Percentiles rank a stretch among this genome's conserved stretches.
phyloP scores from a whole-genome alignment of 2,329 filamentous ascomycete genomes.

The Lecanicillium sp. region DNA sequence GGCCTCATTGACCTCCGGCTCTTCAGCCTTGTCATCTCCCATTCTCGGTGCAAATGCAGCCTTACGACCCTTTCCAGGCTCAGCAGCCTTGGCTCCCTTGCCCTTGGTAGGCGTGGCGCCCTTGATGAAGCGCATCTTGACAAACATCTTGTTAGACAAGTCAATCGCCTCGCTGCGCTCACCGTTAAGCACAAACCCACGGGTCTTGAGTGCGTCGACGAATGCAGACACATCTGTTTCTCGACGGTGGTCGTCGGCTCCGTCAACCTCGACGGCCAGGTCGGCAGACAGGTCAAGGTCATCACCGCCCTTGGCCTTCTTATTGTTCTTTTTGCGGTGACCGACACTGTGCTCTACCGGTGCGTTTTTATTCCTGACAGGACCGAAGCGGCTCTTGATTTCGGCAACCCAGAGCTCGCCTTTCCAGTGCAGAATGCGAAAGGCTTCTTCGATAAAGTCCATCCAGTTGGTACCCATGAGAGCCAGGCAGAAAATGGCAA shows the following conservation, averaged over 20 bases:
- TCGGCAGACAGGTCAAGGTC: conserved; percentile 44
- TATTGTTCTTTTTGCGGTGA: conserved; percentile 48
- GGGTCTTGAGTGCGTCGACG: conserved; percentile 68
- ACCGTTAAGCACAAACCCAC: conserved; percentile 77
- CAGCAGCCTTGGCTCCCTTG: conserved; percentile 56
- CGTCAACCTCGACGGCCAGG: conserved; percentile 64
- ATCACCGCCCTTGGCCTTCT: conserved; percentile 40
- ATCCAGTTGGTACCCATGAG: conserved; percentile 99
- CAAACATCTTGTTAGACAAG: conserved; percentile 94
- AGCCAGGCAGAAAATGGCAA: conserved; percentile 91
- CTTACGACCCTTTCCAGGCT: conserved; percentile 43
- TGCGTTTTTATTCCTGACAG: conserved; percentile 26
- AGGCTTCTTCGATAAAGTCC: conserved; percentile 92
- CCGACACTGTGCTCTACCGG: conserved; percentile 64
- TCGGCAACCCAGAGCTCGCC: conserved; percentile 96
- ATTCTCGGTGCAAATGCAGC: conserved; percentile 45
- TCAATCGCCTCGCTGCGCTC: conserved; percentile 58
- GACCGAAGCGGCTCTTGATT: conserved; percentile 82
- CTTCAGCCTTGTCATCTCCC: conserved; percentile 46
- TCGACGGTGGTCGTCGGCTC: conserved; percentile 50
- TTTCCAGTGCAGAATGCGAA: conserved; percentile 82
- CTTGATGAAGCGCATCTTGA: conserved; percentile 92
- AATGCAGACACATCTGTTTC: conserved; percentile 87
- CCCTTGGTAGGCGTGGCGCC: conserved; percentile 65
- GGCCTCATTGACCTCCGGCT: conserved; percentile 51